These are phyloP conservation scores for Lachancea dasiensis DNA, from an alignment of 805 yeast species.

Conservation along the genomic window DNA sequence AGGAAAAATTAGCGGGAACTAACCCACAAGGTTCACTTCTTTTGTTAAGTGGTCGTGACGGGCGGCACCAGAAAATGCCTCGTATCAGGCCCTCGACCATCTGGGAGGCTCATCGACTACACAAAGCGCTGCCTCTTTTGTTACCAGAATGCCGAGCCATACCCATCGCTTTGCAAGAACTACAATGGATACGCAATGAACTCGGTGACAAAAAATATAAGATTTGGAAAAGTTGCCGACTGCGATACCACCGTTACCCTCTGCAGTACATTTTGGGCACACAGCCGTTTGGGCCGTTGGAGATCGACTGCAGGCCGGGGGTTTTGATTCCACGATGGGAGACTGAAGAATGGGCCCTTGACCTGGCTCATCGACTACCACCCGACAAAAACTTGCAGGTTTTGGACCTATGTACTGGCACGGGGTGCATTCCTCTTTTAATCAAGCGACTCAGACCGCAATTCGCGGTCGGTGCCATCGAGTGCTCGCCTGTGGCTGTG, in stretches of 20 bases:
- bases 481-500: constrained; percentile 50
- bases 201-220: constrained; percentile 3
- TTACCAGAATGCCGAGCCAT: constrained; percentile 27
- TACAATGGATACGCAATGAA: constrained; percentile 25
- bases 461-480: constrained; percentile 42
- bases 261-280: constrained; percentile 78
- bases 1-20: too few relatives aligned
- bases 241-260: constrained; percentile 55
- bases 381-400: constrained; percentile 23
- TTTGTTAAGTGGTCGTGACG: neutral
- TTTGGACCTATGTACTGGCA: constrained; percentile 78
- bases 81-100: constrained; percentile 18
- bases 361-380: constrained; percentile 29
- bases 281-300: constrained; percentile 79
- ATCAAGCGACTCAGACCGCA: constrained; percentile 31
- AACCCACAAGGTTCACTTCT: too few relatives aligned
- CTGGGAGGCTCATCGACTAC: constrained; percentile 11
- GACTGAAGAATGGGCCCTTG: constrained; percentile 82
- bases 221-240: constrained; percentile 40
- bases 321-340: constrained; percentile 93
- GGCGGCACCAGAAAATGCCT: constrained; percentile 14
- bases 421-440: constrained; percentile 76
- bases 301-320: constrained; percentile 50
- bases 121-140: constrained; percentile 22
- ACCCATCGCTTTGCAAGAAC: constrained; percentile 20